These are phyloP conservation scores for Rhododendron griersonianum DNA, from an alignment of 148 eudicot species.

Conservation along the genomic window DNA sequence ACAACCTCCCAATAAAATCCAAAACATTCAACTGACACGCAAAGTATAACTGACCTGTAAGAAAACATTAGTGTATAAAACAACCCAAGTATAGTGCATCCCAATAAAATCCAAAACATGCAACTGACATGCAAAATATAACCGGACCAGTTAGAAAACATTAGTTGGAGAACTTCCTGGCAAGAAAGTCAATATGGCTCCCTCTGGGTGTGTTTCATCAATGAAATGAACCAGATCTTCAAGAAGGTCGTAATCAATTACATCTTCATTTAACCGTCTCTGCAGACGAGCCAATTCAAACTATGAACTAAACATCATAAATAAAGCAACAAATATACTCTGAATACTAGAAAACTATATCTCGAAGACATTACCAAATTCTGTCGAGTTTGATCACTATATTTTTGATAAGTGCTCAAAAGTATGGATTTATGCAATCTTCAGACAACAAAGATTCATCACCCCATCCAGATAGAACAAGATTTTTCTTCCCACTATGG, in stretches of 20 bases:
- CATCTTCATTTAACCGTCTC: conserved; percentile 87
- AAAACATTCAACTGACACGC: too few relatives aligned
- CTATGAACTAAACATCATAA: neutral
- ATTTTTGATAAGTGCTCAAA: conserved; percentile 55
- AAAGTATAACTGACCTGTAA: too few relatives aligned
- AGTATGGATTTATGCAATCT: conserved; percentile 63
- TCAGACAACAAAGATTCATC: conserved; percentile 77
- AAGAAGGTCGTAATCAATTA: conserved; percentile 93
- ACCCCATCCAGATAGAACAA: conserved; percentile 80
- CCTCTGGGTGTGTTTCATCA: conserved; percentile 80
- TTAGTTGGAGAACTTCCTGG: conserved; percentile 51
- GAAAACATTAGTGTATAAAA: too few relatives aligned
- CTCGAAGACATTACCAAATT: conserved; percentile 59
- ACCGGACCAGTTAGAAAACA: neutral
- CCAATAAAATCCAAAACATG: neutral
- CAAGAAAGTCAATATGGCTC: conserved; percentile 86
- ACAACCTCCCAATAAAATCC: too few relatives aligned
- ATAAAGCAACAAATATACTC: neutral
- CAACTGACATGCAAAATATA: neutral
- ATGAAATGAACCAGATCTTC: conserved; percentile 88
- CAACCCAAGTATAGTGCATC: neutral
- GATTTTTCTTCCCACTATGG: conserved; percentile 82
- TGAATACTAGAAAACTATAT: neutral
- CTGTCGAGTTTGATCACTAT: conserved; percentile 68
- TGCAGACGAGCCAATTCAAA: conserved; percentile 25